Evolutionary conservation across 352 stramenopile species (phyloP), one percentile per base, ranked within the genome.

Genomic region (Pythium brachiatum): DNA sequence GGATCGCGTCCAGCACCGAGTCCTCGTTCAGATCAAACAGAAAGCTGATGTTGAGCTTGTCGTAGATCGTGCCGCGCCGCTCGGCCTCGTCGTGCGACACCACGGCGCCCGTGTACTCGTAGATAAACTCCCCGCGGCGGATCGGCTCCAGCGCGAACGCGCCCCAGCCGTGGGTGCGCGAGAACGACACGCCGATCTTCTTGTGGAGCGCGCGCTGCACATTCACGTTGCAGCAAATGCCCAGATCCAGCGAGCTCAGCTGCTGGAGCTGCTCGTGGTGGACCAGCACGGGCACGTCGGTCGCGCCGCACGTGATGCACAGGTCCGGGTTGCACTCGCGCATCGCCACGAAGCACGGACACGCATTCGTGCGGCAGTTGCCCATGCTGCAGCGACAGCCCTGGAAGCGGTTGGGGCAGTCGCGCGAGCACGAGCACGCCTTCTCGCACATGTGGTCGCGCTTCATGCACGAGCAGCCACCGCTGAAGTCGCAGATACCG

Each of bases 1-100:
- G 81, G 25, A 91, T 76, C 1, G 92, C 91, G 64, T 98, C 94
- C 25, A 98, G 64, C 25, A 91, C 81, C 23, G 76, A 79, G 29
- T 98, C 92, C 12, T 88, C 82, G 53, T 92, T 96, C 38, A 97
- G 57, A 69, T 98, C 90, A 66, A 98, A 98, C 21, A 98, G 56
- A 57, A 96, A 98, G 18, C 76, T 87, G 64, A 76, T 84, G 56
- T 88, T 83, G 38, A 79, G 65, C 68, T 83, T 84, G 69, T 96
- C 85, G 68, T 95, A 94, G 52, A 96, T 83, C 15, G 66, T 62
- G 16, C 89, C 89, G 58, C 80, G 76, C 1, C 80, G 68, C 58
- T 88, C 78, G 1, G 80, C 78, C 47, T 89, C 80, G 53, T 88
- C 75, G 21, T 88, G 75, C 1, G 79, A 85, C 16, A 86, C 64